Base-by-base conservation (phyloP, 176 grass and related monocot species). In the Musa itinerans region DNA sequence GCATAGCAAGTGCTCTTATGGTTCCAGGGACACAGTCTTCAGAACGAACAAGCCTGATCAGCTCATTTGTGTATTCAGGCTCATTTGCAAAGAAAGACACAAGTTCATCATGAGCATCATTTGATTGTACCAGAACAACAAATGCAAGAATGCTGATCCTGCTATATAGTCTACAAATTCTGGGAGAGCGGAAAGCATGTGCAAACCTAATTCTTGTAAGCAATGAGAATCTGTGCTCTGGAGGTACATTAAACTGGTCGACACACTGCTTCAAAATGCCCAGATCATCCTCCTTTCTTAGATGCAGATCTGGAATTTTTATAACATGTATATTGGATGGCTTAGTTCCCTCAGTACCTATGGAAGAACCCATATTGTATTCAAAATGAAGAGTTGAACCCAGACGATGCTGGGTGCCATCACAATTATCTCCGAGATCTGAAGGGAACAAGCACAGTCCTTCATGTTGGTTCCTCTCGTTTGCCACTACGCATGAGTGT, bases 381-480 rank as follows among this genome's bases (percentile, higher is more conserved):
- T 99, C 96, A 83, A 99, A 99, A 95, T 94, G 96, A 67, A 99
- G 91, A 56, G 96, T 99, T 8, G 96, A 94, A 59, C 91, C 95
- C 63, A 93, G 84, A 77, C 86, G 91, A 67, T 99, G 78, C 25
- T 94, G 86, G 70, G 84, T 74, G 15, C 80, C 86, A 77, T 89
- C 86, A 75, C 81, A 89, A 63, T 87, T 94, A 76, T 84, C 91
- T 69, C 91, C 90, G 57, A 79, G 70, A 29, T 93, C 90, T 57
- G 81, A 88, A 80, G 90, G 91, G 76, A 92, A 91, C 65, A 94
- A 76, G 78, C 77, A 83, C 57, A 99, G 70, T 21, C 88, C 84
- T 63, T 89, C 96, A 48, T 85, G 75, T 73, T 99, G 88, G 43
- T 90, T 92, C 75, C 78, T 73, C 80, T 99, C 96, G 71, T 99